These are phyloP conservation scores for Jamesozyma spencerorum DNA, from an alignment of 805 yeast species.

Conservation along the genomic window DNA sequence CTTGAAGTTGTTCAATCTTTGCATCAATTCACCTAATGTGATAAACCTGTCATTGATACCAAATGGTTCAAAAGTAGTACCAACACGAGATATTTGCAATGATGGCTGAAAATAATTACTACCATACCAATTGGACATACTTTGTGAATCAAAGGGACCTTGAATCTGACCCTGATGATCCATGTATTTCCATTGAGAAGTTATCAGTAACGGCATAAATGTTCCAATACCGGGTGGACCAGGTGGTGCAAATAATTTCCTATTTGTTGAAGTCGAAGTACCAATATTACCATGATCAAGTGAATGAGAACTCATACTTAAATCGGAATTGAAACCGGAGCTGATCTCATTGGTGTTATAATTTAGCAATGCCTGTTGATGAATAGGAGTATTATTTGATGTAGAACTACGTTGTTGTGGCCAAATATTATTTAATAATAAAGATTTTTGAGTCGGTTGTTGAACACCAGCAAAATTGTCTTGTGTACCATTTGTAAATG, in stretches of 20 bases:
- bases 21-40: conserved; percentile 19
- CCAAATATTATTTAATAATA: not conserved
- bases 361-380: not conserved
- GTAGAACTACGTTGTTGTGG: not conserved
- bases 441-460: not conserved
- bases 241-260: not conserved
- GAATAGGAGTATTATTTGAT: not conserved
- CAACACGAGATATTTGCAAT: conserved; percentile 46
- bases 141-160: conserved; percentile 72
- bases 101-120: conserved; percentile 51
- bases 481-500: conserved; percentile 6
- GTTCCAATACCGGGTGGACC: conserved; percentile 2
- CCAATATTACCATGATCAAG: not conserved
- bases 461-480: conserved; percentile 3
- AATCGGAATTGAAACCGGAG: not conserved
- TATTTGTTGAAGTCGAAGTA: not conserved
- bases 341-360: not conserved
- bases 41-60: conserved; percentile 21
- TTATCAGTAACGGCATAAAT: conserved; percentile 4
- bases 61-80: conserved; percentile 21
- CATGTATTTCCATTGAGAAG: conserved; percentile 62
- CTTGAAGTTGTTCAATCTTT: conserved; percentile 16
- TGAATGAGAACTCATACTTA: not conserved
- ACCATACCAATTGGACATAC: conserved; percentile 75
- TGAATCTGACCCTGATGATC: conserved; percentile 64